These are phyloP conservation scores for Celoporthe dispersa DNA, from an alignment of 2,329 filamentous ascomycete genomes.

Conservation along the genomic window DNA sequence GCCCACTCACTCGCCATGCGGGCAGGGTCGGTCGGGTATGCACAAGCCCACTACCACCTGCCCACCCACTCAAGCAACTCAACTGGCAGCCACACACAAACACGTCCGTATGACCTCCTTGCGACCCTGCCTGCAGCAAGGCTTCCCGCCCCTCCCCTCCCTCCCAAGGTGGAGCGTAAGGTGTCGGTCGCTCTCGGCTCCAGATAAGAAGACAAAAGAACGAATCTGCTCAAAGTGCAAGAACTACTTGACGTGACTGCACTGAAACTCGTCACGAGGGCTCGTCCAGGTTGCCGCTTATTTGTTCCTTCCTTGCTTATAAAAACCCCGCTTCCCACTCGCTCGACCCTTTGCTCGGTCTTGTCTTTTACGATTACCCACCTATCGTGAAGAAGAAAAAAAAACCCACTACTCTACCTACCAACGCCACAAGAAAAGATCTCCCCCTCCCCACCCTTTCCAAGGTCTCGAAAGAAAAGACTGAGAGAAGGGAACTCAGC, in stretches of 20 bases:
- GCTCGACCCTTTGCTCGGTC: neutral
- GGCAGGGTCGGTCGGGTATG: neutral
- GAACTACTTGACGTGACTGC: neutral
- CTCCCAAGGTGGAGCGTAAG: neutral
- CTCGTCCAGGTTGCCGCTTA: neutral
- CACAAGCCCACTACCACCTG: neutral
- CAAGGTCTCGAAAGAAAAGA: neutral
- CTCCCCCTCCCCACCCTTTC: too few relatives aligned
- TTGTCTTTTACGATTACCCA: neutral
- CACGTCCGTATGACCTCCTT: slow-evolving; percentile 20
- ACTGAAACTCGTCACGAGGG: slow-evolving; percentile 1
- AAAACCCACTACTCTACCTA: neutral
- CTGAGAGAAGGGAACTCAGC: neutral
- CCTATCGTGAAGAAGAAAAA: neutral
- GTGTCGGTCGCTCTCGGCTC: neutral
- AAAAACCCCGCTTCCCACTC: slow-evolving; percentile 14
- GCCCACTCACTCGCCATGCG: neutral
- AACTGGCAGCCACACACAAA: neutral
- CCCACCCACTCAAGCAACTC: neutral
- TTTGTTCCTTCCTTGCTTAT: neutral
- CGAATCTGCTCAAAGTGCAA: neutral
- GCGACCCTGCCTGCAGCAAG: slow-evolving; percentile 19
- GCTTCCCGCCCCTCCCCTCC: neutral
- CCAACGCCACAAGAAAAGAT: slow-evolving; percentile 6
- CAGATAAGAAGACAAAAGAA: neutral